A percentile compares a stretch with the other conserved stretches of the same genome.
phyloP scores from a whole-genome alignment of 805 yeast genomes.

The Huiozyma naganishii region DNA sequence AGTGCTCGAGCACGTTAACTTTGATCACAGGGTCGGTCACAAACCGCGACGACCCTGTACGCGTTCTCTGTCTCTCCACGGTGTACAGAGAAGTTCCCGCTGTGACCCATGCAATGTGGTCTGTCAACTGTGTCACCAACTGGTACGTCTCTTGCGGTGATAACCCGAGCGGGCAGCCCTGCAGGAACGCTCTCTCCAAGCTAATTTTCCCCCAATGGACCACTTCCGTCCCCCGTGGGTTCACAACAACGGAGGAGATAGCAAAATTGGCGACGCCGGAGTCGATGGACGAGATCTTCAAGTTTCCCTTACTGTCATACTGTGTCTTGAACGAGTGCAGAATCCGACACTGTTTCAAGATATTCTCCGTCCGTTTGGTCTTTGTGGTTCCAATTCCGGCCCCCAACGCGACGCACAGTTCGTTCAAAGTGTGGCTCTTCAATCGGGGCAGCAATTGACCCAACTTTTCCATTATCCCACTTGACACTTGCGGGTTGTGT shows the following conservation, averaged over 20 bases:
- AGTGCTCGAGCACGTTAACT: slow-evolving; percentile 42
- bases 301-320: too few relatives aligned
- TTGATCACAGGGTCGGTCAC: slow-evolving; percentile 42
- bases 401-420: slow-evolving; percentile 15
- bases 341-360: not conserved
- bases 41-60: slow-evolving; percentile 36
- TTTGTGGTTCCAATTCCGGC: slow-evolving; percentile 16
- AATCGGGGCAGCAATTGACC: not conserved
- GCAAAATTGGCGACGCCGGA: slow-evolving; percentile 32
- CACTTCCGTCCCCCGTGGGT: slow-evolving; percentile 4
- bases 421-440: slow-evolving; percentile 1
- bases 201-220: slow-evolving; percentile 30
- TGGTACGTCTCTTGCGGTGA: slow-evolving; percentile 18
- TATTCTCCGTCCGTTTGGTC: not conserved
- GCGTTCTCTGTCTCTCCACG: slow-evolving; percentile 46
- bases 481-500: too few relatives aligned
- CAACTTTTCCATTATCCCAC: too few relatives aligned
- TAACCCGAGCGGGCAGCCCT: slow-evolving; percentile 5
- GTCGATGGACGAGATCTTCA: slow-evolving; percentile 20
- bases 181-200: slow-evolving; percentile 12
- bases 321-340: not conserved
- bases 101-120: not conserved
- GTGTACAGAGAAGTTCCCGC: slow-evolving; percentile 24
- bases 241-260: slow-evolving; percentile 7
- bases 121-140: slow-evolving; percentile 8